phyloP scores from a whole-genome alignment of 139 green algal genomes.

The Picochlorum sp. region DNA sequence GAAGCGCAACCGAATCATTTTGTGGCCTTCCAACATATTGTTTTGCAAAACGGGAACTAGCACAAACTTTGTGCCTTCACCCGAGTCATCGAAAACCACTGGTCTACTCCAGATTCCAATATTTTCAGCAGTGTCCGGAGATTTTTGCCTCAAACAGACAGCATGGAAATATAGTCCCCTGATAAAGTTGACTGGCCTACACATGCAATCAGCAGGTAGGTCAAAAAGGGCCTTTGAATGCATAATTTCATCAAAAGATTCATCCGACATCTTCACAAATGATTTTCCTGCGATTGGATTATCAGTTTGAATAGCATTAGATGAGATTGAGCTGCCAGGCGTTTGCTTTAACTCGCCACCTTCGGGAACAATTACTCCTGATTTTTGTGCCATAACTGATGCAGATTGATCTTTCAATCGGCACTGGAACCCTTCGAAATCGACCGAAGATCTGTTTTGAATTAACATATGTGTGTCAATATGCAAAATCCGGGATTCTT shows the following conservation, averaged over 20 bases:
- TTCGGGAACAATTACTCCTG: too few species aligned
- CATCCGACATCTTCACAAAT: too few species aligned
- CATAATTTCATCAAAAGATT: too few species aligned
- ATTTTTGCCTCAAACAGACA: slow-evolving; percentile 8
- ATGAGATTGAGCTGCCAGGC: too few species aligned
- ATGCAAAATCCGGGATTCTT: slow-evolving; percentile 27
- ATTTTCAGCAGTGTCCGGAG: not conserved
- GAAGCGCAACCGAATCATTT: slow-evolving; percentile 21
- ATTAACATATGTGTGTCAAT: slow-evolving; percentile 67
- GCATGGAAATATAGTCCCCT: slow-evolving; percentile 3
- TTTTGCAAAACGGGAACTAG: not conserved
- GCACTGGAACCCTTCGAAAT: slow-evolving; percentile 60
- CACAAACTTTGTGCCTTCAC: not conserved
- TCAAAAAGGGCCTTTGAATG: too few species aligned
- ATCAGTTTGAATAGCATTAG: too few species aligned
- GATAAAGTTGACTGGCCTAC: slow-evolving; percentile 13
- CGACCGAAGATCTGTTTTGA: slow-evolving; percentile 58
- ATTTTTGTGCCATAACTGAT: not conserved
- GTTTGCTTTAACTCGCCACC: too few species aligned
- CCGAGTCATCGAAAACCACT: not conserved
- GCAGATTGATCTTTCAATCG: not conserved
- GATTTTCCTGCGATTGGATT: too few species aligned
- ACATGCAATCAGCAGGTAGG: too few species aligned
- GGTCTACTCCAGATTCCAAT: slow-evolving; percentile 2
- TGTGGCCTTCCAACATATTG: not conserved